These are phyloP conservation scores for Ophiostoma tasmaniense DNA, from an alignment of 2,329 filamentous ascomycete species.

Conservation along the genomic window DNA sequence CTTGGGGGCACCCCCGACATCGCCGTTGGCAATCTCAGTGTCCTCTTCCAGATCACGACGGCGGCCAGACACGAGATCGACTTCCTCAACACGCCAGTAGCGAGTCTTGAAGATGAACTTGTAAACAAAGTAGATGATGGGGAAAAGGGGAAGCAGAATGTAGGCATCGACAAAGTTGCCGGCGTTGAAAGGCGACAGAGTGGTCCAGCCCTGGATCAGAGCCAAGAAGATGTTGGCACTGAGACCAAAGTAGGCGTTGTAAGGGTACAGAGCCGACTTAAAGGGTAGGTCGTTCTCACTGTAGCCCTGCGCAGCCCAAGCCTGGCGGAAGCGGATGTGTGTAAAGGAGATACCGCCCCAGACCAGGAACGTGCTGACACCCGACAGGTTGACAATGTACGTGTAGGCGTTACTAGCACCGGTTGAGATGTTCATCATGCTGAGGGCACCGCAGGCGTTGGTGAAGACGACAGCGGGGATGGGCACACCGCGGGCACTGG, in stretches of 20 bases:
- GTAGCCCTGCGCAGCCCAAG: slow-evolving; percentile 52
- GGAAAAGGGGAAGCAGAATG: slow-evolving; percentile 52
- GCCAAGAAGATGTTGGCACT: slow-evolving; percentile 50
- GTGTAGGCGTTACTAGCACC: slow-evolving; percentile 56
- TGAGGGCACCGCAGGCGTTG: slow-evolving; percentile 61
- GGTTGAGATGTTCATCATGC: slow-evolving; percentile 66
- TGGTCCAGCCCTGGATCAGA: slow-evolving; percentile 54
- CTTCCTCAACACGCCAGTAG: slow-evolving; percentile 41
- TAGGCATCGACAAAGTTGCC: slow-evolving; percentile 57
- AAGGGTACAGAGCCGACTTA: slow-evolving; percentile 46
- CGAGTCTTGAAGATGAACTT: slow-evolving; percentile 48
- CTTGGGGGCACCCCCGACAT: slow-evolving; percentile 21
- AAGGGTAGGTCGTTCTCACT: slow-evolving; percentile 47
- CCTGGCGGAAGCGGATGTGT: slow-evolving; percentile 62
- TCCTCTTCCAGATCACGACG: slow-evolving; percentile 46
- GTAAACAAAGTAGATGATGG: slow-evolving; percentile 46
- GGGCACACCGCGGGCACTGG: slow-evolving; percentile 54
- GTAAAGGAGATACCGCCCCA: slow-evolving; percentile 64
- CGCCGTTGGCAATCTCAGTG: slow-evolving; percentile 27
- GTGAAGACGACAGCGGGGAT: slow-evolving; percentile 57
- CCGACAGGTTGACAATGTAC: slow-evolving; percentile 63
- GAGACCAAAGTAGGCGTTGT: slow-evolving; percentile 51
- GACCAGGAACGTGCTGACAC: slow-evolving; percentile 63
- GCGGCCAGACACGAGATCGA: slow-evolving; percentile 49
- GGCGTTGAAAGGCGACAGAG: slow-evolving; percentile 47